Evolutionary conservation across 768 basidiomycete genomes (phyloP).

Genomic region (Macrolepiota albuminosa): DNA sequence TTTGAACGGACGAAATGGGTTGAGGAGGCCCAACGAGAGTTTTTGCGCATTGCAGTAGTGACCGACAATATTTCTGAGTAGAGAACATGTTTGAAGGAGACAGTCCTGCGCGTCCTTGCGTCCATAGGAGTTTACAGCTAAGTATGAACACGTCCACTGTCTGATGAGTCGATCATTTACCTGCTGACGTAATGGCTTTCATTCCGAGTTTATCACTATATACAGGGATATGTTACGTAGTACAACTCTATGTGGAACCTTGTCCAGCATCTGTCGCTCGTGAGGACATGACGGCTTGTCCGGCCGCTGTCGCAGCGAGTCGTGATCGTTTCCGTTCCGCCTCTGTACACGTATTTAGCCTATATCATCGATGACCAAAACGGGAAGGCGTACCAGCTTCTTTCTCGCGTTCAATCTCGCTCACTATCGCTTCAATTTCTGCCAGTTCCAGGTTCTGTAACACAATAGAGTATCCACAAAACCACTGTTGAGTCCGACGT

Average conservation of each 20-base stretch:
- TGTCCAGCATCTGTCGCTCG: constrained; percentile 39
- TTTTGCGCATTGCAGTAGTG: constrained; percentile 94
- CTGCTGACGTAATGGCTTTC: constrained; percentile 14
- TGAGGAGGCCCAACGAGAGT: constrained; percentile 90
- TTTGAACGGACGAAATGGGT: constrained; percentile 56
- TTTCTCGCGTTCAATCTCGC: constrained; percentile 95
- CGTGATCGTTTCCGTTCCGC: constrained; percentile 91
- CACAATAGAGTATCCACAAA: constrained; percentile 5
- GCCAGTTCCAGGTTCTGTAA: constrained; percentile 74
- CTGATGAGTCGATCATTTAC: constrained; percentile 10
- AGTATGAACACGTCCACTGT: constrained; percentile 23
- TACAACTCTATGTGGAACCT: constrained; percentile 19
- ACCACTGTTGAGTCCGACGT: constrained; percentile 14
- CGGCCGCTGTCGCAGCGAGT: constrained; percentile 87
- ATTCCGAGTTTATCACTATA: not conserved
- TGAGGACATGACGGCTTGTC: constrained; percentile 82
- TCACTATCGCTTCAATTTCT: constrained; percentile 90
- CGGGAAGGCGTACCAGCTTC: constrained; percentile 68
- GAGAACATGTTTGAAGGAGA: constrained; percentile 73
- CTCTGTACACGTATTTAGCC: constrained; percentile 45
- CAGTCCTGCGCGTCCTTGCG: constrained; percentile 24
- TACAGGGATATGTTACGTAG: not conserved
- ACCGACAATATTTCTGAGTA: constrained; percentile 89
- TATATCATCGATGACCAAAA: not conserved
- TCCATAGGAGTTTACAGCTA: constrained; percentile 10